Conservation (phyloP, 208 protist genomes). For the Leishmania tropica region DNA sequence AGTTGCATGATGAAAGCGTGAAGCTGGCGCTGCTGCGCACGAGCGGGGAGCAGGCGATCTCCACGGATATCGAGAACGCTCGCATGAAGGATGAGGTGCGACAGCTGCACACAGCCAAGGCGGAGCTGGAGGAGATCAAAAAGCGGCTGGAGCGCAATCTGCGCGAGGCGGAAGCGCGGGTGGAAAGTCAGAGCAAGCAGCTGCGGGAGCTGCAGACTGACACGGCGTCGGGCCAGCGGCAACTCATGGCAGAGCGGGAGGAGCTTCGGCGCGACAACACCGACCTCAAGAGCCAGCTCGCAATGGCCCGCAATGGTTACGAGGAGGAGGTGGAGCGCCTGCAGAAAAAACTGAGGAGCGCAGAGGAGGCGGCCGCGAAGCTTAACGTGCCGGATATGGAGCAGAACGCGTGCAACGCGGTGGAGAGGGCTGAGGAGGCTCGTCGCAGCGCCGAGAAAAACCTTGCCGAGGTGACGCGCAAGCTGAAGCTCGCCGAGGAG, state of each 20-base stretch:
- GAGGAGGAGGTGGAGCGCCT: constrained; percentile 56
- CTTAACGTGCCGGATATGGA: constrained; percentile 40
- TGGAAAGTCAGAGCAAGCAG: constrained; percentile 41
- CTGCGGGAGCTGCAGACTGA: constrained; percentile 59
- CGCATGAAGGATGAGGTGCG: constrained; percentile 73
- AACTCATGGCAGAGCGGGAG: constrained; percentile 49
- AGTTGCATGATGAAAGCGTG: constrained; percentile 53
- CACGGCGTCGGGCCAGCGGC: constrained; percentile 22
- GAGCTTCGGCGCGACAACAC: constrained; percentile 47
- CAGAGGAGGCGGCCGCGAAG: constrained; percentile 36
- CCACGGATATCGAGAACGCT: constrained; percentile 18
- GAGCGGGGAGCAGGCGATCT: constrained; percentile 1
- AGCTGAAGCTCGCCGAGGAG: constrained; percentile 43
- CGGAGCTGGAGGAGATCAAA: constrained; percentile 47
- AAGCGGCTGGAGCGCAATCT: constrained; percentile 55
- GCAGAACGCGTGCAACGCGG: constrained; percentile 20
- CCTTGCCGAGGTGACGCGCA: constrained; percentile 36
- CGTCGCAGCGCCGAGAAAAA: constrained; percentile 37
- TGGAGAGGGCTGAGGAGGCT: constrained; percentile 53
- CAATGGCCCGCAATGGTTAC: constrained; percentile 28
- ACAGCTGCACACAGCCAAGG: constrained; percentile 33
- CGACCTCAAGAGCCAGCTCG: constrained; percentile 39
- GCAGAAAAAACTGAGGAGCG: constrained; percentile 28
- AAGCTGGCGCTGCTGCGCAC: constrained; percentile 38
- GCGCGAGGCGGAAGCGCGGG: constrained; percentile 44